Evolutionary conservation across 2,329 filamentous ascomycete species (phyloP).

Genomic region (Podosphaera fusca): DNA sequence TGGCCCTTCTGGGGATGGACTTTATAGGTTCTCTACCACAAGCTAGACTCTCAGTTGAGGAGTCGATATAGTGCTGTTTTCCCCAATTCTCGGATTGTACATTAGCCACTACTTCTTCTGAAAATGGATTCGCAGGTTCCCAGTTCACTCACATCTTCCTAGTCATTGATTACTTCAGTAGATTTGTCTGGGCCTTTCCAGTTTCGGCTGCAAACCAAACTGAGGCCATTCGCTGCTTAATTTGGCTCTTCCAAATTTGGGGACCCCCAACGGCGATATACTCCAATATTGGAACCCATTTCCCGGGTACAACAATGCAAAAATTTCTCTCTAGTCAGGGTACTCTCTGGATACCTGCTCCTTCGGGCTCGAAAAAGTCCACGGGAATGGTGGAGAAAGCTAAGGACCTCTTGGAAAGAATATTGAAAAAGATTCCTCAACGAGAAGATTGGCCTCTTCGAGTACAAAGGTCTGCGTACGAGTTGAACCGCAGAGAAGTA

Average conservation of each 20-base stretch:
- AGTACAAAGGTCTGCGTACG: neutral
- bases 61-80: too few species aligned
- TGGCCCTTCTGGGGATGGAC: too few species aligned
- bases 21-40: too few species aligned
- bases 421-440: neutral
- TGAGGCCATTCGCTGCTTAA: neutral
- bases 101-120: too few species aligned
- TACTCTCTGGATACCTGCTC: neutral
- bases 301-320: too few species aligned
- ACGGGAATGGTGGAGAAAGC: neutral
- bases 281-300: too few species aligned
- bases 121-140: too few species aligned
- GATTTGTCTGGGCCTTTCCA: slow-evolving; percentile 1
- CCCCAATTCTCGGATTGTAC: too few species aligned
- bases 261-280: too few species aligned
- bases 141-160: neutral
- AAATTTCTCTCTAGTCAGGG: too few species aligned
- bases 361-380: neutral
- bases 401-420: neutral
- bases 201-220: neutral
- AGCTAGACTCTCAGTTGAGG: too few species aligned
- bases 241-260: neutral
- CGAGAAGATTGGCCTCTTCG: neutral
- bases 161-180: neutral
- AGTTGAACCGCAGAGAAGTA: neutral